These are phyloP conservation scores for Thuidium tamariscinum DNA, from an alignment of 225 moss, liverwort and hornwort genomes.

Conservation along the genomic window DNA sequence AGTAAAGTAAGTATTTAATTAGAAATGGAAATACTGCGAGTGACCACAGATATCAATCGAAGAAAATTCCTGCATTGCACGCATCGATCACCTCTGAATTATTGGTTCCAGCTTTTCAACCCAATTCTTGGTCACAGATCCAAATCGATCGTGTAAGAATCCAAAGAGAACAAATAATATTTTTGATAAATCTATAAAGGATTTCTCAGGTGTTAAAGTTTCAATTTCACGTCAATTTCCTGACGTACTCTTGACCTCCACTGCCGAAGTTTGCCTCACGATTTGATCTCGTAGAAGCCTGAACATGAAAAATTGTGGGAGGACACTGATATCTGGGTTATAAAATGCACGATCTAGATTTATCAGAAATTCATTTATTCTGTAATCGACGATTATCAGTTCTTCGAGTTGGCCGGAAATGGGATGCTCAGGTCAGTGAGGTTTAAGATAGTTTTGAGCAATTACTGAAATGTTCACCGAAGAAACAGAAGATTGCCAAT, in stretches of 20 bases:
- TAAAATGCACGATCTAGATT: background rate
- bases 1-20: no score
- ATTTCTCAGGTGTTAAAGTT: background rate
- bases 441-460: background rate
- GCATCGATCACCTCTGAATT: no score
- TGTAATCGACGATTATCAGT: background rate
- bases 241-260: background rate
- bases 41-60: no score
- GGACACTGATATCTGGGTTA: background rate
- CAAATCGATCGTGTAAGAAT: no score
- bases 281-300: background rate
- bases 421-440: background rate
- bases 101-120: no score
- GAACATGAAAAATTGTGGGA: background rate
- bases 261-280: background rate
- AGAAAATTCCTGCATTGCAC: no score
- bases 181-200: no score
- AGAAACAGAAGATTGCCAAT: background rate
- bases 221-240: background rate
- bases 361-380: background rate
- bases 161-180: no score
- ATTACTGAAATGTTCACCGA: background rate
- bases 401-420: background rate
- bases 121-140: no score
- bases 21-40: no score